Evolutionary conservation across 257 asterid genomes (phyloP).

Genomic region (Petunia axillaris): DNA sequence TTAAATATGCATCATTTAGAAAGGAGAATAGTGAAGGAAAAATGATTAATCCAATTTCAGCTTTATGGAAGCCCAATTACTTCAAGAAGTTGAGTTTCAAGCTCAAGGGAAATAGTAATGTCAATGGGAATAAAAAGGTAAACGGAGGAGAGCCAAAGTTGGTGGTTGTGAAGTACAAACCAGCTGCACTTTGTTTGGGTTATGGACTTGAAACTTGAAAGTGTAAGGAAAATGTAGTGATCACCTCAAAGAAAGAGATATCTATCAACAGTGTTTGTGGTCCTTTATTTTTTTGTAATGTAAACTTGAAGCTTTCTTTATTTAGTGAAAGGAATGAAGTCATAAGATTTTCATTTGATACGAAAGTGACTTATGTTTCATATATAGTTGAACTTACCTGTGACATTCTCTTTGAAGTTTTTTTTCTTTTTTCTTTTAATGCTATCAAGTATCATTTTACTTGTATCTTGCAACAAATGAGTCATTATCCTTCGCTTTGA

Average conservation of each 20-base stretch:
- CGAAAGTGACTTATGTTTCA: not conserved
- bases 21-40: slow-evolving; percentile 39
- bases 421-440: not conserved
- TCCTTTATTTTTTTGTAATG: not conserved
- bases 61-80: slow-evolving; percentile 34
- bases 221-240: slow-evolving; percentile 32
- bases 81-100: slow-evolving; percentile 55
- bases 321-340: not conserved
- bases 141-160: slow-evolving; percentile 35
- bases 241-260: not conserved
- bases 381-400: not conserved
- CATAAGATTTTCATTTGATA: slow-evolving; percentile 3
- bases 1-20: slow-evolving; percentile 57
- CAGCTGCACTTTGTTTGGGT: slow-evolving; percentile 52
- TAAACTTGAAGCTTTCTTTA: not conserved
- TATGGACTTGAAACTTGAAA: slow-evolving; percentile 47
- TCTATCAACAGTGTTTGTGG: not conserved
- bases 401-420: not conserved
- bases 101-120: slow-evolving; percentile 41
- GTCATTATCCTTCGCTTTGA: not conserved
- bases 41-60: slow-evolving; percentile 34
- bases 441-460: not conserved
- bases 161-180: slow-evolving; percentile 48
- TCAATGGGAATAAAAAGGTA: slow-evolving; percentile 36
- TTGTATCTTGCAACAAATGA: no score